phyloP scores from a whole-genome alignment of 805 yeast species.

The Brettanomyces naardenensis region DNA sequence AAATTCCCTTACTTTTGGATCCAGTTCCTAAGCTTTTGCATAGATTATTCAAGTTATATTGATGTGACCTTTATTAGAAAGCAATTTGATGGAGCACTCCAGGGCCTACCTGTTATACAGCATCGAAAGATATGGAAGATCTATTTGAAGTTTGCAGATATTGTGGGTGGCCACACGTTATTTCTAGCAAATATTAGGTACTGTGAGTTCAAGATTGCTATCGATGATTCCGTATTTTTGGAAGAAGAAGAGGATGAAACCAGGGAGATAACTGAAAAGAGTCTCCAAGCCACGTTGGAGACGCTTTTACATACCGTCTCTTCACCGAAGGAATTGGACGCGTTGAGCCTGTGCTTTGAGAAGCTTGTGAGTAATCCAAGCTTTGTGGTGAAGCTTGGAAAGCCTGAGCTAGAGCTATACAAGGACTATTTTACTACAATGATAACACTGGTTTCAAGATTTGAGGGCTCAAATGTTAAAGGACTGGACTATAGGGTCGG shows the following conservation, averaged over 20 bases:
- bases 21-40: conserved; percentile 37
- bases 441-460: conserved; percentile 10
- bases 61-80: conserved; percentile 32
- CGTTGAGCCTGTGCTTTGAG: conserved; percentile 21
- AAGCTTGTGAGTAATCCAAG: conserved; percentile 26
- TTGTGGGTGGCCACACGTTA: conserved; percentile 33
- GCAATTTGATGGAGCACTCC: conserved; percentile 43
- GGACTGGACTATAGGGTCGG: conserved; percentile 5
- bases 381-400: conserved; percentile 28
- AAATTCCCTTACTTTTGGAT: conserved; percentile 47
- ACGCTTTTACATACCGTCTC: conserved; percentile 1
- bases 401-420: conserved; percentile 42
- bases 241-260: conserved; percentile 1
- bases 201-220: conserved; percentile 12
- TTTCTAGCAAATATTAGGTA: conserved; percentile 28
- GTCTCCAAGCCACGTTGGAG: background rate
- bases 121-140: conserved; percentile 50
- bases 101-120: conserved; percentile 39
- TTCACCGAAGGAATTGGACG: conserved; percentile 5
- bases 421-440: conserved; percentile 36
- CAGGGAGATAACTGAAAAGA: conserved; percentile 1
- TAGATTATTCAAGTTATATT: conserved; percentile 18
- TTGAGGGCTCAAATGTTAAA: background rate
- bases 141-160: conserved; percentile 41
- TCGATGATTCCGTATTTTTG: background rate